Conservation (phyloP, 2,329 filamentous ascomycete species). For the Colletotrichum viniferum region DNA sequence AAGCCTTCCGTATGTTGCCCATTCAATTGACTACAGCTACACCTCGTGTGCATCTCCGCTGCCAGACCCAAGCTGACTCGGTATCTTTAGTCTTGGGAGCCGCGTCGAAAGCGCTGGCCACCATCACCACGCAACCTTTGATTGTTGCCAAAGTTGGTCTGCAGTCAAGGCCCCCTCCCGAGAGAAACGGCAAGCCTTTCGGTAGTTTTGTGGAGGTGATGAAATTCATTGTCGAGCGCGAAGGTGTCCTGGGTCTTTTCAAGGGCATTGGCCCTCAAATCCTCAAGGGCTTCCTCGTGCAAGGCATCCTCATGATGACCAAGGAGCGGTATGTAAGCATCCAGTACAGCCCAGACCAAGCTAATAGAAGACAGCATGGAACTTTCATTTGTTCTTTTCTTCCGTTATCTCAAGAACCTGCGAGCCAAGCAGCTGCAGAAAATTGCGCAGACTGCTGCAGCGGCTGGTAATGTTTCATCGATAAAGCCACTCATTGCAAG, state of each 20-base stretch:
- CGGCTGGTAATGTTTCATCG: slow-evolving; percentile 25
- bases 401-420: slow-evolving; percentile 78
- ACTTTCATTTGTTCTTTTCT: slow-evolving; percentile 82
- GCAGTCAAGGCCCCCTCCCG: slow-evolving; percentile 88
- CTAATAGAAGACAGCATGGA: slow-evolving; percentile 68
- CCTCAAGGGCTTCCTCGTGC: slow-evolving; percentile 88
- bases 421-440: slow-evolving; percentile 73
- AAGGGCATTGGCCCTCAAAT: slow-evolving; percentile 97
- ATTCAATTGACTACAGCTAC: neutral
- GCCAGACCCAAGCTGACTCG: neutral
- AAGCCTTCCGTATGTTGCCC: slow-evolving; percentile 82
- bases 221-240: slow-evolving; percentile 88
- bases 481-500: neutral
- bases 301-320: slow-evolving; percentile 98
- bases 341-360: neutral
- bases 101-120: slow-evolving; percentile 90
- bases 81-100: slow-evolving; percentile 76
- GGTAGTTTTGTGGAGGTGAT: slow-evolving; percentile 94
- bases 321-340: slow-evolving; percentile 77
- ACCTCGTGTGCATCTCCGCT: neutral
- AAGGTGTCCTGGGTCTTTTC: slow-evolving; percentile 84
- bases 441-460: slow-evolving; percentile 65
- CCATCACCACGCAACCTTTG: slow-evolving; percentile 88
- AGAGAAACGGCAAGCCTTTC: slow-evolving; percentile 87
- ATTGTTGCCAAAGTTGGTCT: slow-evolving; percentile 98